Conservation (phyloP, 2,329 filamentous ascomycete species). For the Venturia pyrina region DNA sequence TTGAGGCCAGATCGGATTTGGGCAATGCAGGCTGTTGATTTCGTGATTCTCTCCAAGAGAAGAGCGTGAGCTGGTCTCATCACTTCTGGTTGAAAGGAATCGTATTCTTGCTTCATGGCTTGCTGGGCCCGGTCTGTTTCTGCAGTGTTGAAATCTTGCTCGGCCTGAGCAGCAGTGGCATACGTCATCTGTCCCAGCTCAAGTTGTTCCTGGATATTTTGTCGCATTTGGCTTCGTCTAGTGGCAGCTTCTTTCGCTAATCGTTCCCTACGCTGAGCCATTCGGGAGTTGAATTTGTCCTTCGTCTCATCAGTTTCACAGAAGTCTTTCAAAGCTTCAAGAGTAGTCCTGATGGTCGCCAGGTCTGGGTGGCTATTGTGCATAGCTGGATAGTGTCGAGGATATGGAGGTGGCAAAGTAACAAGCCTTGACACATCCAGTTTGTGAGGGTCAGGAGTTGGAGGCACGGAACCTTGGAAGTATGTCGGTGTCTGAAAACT, state of each 20-base stretch:
- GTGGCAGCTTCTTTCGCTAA: conserved; percentile 44
- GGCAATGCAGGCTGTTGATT: conserved; percentile 68
- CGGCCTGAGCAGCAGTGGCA: conserved; percentile 70
- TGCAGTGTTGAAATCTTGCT: conserved; percentile 61
- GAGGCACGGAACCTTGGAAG: conserved; percentile 25
- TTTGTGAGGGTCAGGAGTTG: conserved; percentile 42
- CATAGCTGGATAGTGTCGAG: conserved; percentile 86
- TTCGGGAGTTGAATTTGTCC: conserved; percentile 37
- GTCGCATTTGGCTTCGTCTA: conserved; percentile 56
- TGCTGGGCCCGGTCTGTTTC: conserved; percentile 63
- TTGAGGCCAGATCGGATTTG: conserved; percentile 56
- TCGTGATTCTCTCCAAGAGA: conserved; percentile 62
- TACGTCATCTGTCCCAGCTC: conserved; percentile 69
- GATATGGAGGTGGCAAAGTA: conserved; percentile 86
- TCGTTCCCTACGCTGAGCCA: conserved; percentile 46
- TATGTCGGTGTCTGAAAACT: conserved; percentile 21
- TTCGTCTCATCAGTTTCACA: conserved; percentile 62
- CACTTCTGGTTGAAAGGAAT: conserved; percentile 71
- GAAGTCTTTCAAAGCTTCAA: conserved; percentile 65
- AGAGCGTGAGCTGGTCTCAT: conserved; percentile 77
- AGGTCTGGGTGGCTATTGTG: conserved; percentile 93
- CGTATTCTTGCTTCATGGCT: conserved; percentile 70
- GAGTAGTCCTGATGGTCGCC: conserved; percentile 61
- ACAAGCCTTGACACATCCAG: conserved; percentile 87
- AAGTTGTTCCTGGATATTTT: conserved; percentile 71